Percentiles rank a stretch among this genome's conserved stretches.
Conservation (phyloP, 2,329 filamentous ascomycete species). For the Penicillium sp. region DNA sequence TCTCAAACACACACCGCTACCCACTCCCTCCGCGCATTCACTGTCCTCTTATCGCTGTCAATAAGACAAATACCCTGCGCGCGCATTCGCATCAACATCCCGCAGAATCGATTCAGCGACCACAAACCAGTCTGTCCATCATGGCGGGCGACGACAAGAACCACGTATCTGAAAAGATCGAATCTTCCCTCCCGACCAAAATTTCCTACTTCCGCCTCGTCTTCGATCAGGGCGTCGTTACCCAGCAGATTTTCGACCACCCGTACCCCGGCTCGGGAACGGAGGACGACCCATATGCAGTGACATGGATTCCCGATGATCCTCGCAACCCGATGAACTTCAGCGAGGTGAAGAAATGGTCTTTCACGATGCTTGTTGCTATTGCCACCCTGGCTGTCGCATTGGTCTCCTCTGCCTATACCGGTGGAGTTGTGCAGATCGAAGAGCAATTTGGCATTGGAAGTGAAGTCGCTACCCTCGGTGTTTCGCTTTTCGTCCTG, state of each 20-base stretch:
- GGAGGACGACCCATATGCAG: slow-evolving; percentile 67
- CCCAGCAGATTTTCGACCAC: slow-evolving; percentile 59
- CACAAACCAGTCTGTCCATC: slow-evolving; percentile 13
- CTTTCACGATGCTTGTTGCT: slow-evolving; percentile 65
- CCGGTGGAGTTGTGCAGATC: slow-evolving; percentile 45
- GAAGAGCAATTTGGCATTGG: slow-evolving; percentile 58
- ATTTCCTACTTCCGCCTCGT: slow-evolving; percentile 57
- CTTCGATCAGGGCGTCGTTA: slow-evolving; percentile 62
- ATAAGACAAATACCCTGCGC: too few species aligned
- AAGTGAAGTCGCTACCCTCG: slow-evolving; percentile 61
- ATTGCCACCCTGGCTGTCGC: slow-evolving; percentile 70
- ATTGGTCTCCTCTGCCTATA: slow-evolving; percentile 67
- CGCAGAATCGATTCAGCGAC: background rate
- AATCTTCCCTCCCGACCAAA: slow-evolving; percentile 31
- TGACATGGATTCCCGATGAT: slow-evolving; percentile 70
- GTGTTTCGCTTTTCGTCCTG: slow-evolving; percentile 67
- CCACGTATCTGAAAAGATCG: slow-evolving; percentile 31
- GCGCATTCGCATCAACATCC: background rate
- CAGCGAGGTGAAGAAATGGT: slow-evolving; percentile 64
- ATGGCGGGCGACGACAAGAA: slow-evolving; percentile 33
- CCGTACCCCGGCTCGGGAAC: slow-evolving; percentile 67
- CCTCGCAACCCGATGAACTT: slow-evolving; percentile 69
- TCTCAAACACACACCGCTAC: slow-evolving; percentile 1
- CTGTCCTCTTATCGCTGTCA: background rate
- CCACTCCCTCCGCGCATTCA: background rate